phyloP scores from a whole-genome alignment of 108 stramenopile species.

The Asterionellopsis glacialis region DNA sequence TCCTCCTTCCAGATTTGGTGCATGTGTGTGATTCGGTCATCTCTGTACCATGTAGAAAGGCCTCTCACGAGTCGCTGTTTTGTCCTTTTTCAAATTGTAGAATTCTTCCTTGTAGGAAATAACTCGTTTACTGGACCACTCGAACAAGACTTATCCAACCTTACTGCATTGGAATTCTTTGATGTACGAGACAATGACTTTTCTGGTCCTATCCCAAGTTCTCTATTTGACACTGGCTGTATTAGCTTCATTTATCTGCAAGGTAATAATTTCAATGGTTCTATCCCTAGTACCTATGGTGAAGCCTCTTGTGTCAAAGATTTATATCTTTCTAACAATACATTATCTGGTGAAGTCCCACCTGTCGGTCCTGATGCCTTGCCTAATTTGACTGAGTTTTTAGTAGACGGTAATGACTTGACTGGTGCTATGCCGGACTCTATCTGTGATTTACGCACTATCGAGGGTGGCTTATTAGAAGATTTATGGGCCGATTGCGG shows the following conservation, averaged over 20 bases:
- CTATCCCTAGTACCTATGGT: slow-evolving; percentile 49
- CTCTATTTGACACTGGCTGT: slow-evolving; percentile 52
- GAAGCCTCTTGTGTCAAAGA: slow-evolving; percentile 22
- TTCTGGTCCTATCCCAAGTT: slow-evolving; percentile 57
- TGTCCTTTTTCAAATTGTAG: slow-evolving; percentile 4
- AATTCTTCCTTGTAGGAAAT: slow-evolving; percentile 40
- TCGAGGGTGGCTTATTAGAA: slow-evolving; percentile 29
- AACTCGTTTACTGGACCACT: slow-evolving; percentile 68
- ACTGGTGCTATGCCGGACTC: slow-evolving; percentile 39
- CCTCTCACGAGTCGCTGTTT: background rate
- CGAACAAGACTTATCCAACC: slow-evolving; percentile 45
- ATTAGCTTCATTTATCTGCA: slow-evolving; percentile 61
- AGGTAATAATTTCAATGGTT: slow-evolving; percentile 65
- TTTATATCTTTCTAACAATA: slow-evolving; percentile 21
- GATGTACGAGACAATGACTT: slow-evolving; percentile 64
- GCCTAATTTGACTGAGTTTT: slow-evolving; percentile 29
- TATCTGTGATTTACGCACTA: slow-evolving; percentile 24
- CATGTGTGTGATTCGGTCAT: no score
- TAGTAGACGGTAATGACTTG: slow-evolving; percentile 35
- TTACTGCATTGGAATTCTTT: slow-evolving; percentile 47
- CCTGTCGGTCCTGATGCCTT: slow-evolving; percentile 15
- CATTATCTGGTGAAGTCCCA: slow-evolving; percentile 31
- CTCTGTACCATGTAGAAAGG: no score
- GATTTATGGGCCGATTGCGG: slow-evolving; percentile 46
- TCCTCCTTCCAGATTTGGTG: no score